A percentile compares a stretch with the other conserved stretches of the same genome.
Conservation (phyloP, 2,329 filamentous ascomycete species). For the Monilinia fructicola region DNA sequence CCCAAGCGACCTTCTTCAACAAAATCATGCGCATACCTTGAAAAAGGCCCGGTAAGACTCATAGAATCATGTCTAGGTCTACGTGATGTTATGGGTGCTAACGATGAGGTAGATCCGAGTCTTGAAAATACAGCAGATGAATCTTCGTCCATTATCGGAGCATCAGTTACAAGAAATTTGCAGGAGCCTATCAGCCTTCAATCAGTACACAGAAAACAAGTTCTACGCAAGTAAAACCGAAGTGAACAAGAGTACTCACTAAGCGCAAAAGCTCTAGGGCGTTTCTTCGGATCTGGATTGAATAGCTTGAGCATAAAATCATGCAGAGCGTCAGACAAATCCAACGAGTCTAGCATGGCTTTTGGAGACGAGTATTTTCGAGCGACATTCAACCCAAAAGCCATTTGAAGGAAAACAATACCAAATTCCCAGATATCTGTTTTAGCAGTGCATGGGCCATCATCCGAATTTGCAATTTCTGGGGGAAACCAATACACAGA, state of each 20-base stretch:
- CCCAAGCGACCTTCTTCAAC: constrained; percentile 85
- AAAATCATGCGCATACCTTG: constrained; percentile 82
- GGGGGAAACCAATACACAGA: constrained; percentile 83
- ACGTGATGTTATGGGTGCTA: constrained; percentile 46
- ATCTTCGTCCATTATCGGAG: constrained; percentile 51
- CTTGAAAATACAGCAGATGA: constrained; percentile 44
- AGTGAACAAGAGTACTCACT: constrained; percentile 36
- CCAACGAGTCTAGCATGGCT: constrained; percentile 67
- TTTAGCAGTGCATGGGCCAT: constrained; percentile 67
- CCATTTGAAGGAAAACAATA: constrained; percentile 88
- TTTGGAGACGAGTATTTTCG: constrained; percentile 77
- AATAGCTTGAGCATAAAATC: constrained; percentile 85
- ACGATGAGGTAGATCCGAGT: constrained; percentile 44
- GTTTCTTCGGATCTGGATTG: constrained; percentile 77
- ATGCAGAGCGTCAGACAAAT: constrained; percentile 71
- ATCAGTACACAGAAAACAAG: not conserved
- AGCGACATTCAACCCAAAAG: constrained; percentile 77
- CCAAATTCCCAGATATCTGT: constrained; percentile 96
- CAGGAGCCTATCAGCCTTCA: constrained; percentile 46
- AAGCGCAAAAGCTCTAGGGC: constrained; percentile 76
- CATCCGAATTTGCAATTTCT: constrained; percentile 65
- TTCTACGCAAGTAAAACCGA: not conserved
- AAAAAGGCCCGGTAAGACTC: constrained; percentile 50
- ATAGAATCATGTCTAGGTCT: constrained; percentile 63
- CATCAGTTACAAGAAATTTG: constrained; percentile 66